Evolutionary conservation across 1,284 basidiomycete species (phyloP), one percentile per base, ranked within the genome.

Genomic region (Mycena citricolor): DNA sequence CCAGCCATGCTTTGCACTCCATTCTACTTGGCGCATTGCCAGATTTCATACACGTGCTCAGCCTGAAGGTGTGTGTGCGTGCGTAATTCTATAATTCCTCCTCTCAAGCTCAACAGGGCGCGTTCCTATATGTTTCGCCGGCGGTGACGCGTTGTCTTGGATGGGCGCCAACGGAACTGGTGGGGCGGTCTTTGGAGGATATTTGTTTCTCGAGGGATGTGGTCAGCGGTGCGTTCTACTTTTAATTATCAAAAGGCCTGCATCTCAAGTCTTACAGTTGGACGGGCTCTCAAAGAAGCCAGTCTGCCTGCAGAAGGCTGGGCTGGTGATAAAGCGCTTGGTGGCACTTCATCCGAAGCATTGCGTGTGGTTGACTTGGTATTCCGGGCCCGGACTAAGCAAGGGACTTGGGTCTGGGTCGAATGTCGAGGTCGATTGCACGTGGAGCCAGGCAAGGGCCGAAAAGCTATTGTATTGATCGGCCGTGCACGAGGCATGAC

Each of bases 31-130:
- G 85, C 52, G 69, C 78, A 35, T 68, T 70, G 10, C 75, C 82
- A 36, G 92, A 97, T 62, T 90, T 95, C 60, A 72, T 97, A 22
- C 86, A 90, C 59, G 93, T 97, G 30, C 74, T 97, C 21, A 94
- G 90, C 4, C 81, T 97, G 53, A 97, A 97, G 60, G 51, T 50
- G 29, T n/a, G 39, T 32, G 22, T 25, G 6, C 10, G 25, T 29
- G 29, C 16, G n/a, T n/a, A n/a, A n/a, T n/a, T n/a, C n/a, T n/a
- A 11, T 39, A 19, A 16, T 16, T 14, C 29, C 23, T 21, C 22
- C 30, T 25, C 11, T 33, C n/a, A n/a, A n/a, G n/a, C n/a, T n/a
- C n/a, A n/a, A n/a, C n/a, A 47, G 44, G 94, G 94, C n/a, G 77
- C 78, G 7, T 92, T 97, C 67, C 78, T 94, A 39, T 98, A 97